Evolutionary conservation across 106 monocot species (phyloP), one percentile per base, ranked within the genome.

Genomic region (Dioscorea alata): DNA sequence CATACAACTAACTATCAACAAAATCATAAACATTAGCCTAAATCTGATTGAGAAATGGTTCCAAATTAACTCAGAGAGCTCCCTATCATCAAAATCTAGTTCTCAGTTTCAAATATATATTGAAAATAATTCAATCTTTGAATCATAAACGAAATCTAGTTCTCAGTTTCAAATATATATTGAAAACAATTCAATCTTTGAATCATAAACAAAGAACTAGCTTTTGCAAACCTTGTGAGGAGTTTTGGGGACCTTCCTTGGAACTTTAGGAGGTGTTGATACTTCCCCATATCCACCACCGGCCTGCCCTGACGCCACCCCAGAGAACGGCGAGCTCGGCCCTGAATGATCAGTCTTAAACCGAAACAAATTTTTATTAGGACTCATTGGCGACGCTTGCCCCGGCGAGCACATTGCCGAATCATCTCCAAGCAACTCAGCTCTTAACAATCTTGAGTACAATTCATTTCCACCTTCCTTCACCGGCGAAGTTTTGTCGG

Each of bases 311-410:
- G 69, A 49, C 5, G 67, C 74, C 4, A 50, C 48, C 22, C 68
- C 52, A 13, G 83, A 72, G 63, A 97, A 80, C 8, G 89, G 89
- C 49, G 92, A 99, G 63, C 60, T 79, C 9, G 92, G 96, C 15
- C 82, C 49, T 1, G 86, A 81, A 78, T 92, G 92, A 21, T 92
- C 97, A 54, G 78, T 87, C 86, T 97, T 97, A 75, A 82, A 97
- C 57, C 97, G 72, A 69, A 97, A 97, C 70, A 97, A 23, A 48
- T 97, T 97, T 75, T 84, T 89, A 52, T 74, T 97, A 0, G 89
- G 89, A 66, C 87, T 89, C 32, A 79, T 73, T 2, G 97, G 86
- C 4, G 91, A 87, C 5, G 66, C 74, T 63, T 72, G 59, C 0
- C 70, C 76, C 2, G 93, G 84, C 4, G 93, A 86, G 33, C 64